Evolutionary conservation across 2,329 filamentous ascomycete species (phyloP).

Genomic region (Tolypocladium pustulatum): DNA sequence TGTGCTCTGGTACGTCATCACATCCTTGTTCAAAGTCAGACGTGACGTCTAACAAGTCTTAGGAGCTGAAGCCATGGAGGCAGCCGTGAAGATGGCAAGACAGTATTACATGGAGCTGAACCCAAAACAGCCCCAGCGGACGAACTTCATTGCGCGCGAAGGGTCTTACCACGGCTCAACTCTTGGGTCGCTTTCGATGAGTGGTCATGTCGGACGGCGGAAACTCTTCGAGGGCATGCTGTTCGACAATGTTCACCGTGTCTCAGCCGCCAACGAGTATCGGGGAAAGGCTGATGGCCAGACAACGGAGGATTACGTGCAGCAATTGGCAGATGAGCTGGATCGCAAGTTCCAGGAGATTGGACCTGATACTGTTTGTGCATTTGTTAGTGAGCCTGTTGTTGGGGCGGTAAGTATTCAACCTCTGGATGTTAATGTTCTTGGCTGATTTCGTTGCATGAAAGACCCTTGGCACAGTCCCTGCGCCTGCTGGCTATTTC

Average conservation of each 20-base stretch:
- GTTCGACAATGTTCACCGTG: not conserved
- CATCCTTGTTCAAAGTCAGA: not conserved
- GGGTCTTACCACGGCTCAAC: not conserved
- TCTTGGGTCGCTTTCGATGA: not conserved
- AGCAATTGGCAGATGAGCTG: not conserved
- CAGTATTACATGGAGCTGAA: not conserved
- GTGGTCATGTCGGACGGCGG: not conserved
- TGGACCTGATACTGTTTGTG: not conserved
- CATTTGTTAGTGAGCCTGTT: not conserved
- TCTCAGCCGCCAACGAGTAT: not conserved
- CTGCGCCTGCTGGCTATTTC: not conserved
- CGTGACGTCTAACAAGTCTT: not conserved
- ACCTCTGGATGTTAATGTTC: not conserved
- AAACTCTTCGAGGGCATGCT: not conserved
- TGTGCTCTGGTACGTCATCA: not conserved
- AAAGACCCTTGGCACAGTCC: not conserved
- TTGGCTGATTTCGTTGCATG: not conserved
- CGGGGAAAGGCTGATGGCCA: not conserved
- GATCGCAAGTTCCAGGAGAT: not conserved
- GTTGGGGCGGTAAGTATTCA: not conserved
- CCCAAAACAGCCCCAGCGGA: not conserved
- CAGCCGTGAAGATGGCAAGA: not conserved
- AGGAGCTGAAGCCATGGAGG: not conserved
- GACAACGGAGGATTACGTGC: not conserved
- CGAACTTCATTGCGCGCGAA: not conserved